These are phyloP conservation scores for Cytidiella melzeri DNA, from an alignment of 768 basidiomycete species.

Conservation along the genomic window DNA sequence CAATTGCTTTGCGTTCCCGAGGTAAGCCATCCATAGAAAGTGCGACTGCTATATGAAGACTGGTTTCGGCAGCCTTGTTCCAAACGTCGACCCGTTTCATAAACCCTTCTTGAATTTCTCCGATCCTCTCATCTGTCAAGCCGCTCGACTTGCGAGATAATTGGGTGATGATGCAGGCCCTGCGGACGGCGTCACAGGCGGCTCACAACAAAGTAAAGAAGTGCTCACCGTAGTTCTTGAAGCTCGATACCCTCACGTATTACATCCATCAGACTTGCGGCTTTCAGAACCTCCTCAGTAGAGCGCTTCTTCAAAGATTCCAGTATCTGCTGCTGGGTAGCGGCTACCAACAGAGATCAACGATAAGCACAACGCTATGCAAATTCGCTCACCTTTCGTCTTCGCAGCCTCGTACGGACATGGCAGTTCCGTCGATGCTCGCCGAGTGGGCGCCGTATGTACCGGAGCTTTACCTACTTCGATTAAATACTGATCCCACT, in stretches of 20 bases:
- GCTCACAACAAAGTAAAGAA: constrained; percentile 25
- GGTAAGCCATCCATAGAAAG: no score
- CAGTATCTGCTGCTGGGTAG: not conserved
- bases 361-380: not conserved
- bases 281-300: not conserved
- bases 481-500: not conserved
- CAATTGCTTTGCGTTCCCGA: no score
- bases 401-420: not conserved
- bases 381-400: not conserved
- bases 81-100: no score
- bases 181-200: constrained; percentile 5
- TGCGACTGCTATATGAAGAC: no score
- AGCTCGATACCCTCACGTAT: constrained; percentile 25
- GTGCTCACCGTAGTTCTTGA: constrained; percentile 18
- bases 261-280: constrained; percentile 15
- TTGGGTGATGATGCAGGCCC: not conserved
- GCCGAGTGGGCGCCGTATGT: no score
- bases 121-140: no score
- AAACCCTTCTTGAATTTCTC: no score
- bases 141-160: no score
- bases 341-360: not conserved
- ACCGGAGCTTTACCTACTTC: not conserved
- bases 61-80: no score
- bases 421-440: not conserved
- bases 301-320: not conserved